phyloP scores from a whole-genome alignment of 177 flowering plant genomes.

The Vitis hybrid region DNA sequence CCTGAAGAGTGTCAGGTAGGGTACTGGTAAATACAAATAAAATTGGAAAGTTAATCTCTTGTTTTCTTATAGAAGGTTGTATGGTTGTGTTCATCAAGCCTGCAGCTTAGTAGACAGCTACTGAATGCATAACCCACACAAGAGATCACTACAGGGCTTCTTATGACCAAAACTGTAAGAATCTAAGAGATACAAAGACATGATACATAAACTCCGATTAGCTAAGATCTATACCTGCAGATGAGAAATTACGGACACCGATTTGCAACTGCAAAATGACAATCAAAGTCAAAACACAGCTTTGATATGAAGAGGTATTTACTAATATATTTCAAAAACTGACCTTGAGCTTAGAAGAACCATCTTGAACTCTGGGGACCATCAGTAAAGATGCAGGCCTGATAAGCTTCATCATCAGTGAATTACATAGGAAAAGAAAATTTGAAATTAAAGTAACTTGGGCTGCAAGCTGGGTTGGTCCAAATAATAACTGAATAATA shows the following conservation, averaged over 20 bases:
- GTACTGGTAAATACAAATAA: too few relatives aligned
- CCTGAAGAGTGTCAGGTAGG: too few relatives aligned
- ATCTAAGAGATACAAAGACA: neutral
- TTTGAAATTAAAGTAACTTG: neutral
- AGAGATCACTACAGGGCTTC: neutral
- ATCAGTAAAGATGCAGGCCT: conserved; percentile 33
- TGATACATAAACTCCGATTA: neutral
- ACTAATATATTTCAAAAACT: conserved; percentile 18
- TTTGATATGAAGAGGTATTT: neutral
- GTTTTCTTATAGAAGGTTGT: too few relatives aligned
- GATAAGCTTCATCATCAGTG: conserved; percentile 18
- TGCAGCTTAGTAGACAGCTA: too few relatives aligned
- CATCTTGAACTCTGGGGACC: conserved; percentile 23
- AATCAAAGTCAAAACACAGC: conserved; percentile 13
- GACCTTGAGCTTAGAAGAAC: conserved; percentile 38
- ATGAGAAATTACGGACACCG: conserved; percentile 52
- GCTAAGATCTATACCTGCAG: conserved; percentile 49
- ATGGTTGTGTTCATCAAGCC: too few relatives aligned
- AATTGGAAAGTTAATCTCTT: too few relatives aligned
- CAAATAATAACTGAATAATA: neutral
- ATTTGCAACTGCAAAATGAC: conserved; percentile 40
- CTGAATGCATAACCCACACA: too few relatives aligned
- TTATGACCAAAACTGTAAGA: neutral
- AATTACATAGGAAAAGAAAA: neutral
- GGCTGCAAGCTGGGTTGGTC: neutral